phyloP scores from a whole-genome alignment of 2,329 filamentous ascomycete species.

The Microsporum canis region DNA sequence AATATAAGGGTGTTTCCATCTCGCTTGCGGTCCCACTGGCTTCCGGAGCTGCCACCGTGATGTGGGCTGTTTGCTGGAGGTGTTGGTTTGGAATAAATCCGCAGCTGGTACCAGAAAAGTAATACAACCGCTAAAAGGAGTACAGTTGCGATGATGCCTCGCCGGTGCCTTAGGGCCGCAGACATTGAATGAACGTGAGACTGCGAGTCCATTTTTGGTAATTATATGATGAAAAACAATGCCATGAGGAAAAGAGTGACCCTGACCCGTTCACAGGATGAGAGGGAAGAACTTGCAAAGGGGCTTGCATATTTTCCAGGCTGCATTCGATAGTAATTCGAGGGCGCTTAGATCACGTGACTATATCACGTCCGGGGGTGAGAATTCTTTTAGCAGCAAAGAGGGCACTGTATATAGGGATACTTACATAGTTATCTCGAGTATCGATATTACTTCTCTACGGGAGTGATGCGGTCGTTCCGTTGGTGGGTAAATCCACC shows the following conservation, averaged over 20 bases:
- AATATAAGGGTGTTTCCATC: slow-evolving; percentile 30
- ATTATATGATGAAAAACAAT: neutral
- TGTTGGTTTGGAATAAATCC: neutral
- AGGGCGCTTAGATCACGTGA: neutral
- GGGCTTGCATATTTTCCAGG: neutral
- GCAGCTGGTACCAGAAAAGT: neutral
- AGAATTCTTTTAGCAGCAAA: neutral
- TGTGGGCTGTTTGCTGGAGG: neutral
- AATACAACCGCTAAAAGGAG: neutral
- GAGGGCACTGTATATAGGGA: too few relatives aligned
- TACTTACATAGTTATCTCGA: too few relatives aligned
- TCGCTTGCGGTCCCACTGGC: slow-evolving; percentile 7
- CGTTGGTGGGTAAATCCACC: too few relatives aligned
- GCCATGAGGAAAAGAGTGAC: neutral
- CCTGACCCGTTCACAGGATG: neutral
- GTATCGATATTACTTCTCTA: too few relatives aligned
- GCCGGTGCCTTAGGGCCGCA: neutral
- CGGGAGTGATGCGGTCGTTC: too few relatives aligned
- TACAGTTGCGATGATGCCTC: neutral
- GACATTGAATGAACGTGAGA: neutral
- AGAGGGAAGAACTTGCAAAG: neutral
- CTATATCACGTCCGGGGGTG: neutral
- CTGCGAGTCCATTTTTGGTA: neutral
- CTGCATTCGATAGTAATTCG: neutral
- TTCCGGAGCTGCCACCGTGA: neutral